Evolutionary conservation across 257 asterid species (phyloP), one percentile per base, ranked within the genome.

Genomic region (Datura wrightii): DNA sequence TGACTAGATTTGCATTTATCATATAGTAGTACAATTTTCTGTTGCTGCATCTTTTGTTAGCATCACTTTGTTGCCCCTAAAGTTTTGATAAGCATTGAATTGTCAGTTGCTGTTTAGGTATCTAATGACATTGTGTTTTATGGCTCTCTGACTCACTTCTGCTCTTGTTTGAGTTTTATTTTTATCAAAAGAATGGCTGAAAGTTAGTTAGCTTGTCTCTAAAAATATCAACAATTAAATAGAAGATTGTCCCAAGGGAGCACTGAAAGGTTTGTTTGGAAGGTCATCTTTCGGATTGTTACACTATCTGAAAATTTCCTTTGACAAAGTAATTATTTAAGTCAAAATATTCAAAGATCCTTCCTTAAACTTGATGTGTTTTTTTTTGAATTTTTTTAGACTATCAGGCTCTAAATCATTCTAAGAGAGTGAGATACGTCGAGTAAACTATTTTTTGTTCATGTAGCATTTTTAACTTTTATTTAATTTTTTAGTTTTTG

Each of bases 1-100:
- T 8, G 96, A 92, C 60, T 88, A 90, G 86, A 19, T 76, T 60
- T 60, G 5, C 42, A 10, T 16, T 39, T 15, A 6, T 42, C 24
- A 60, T 60, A 74, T 44, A 6, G 19, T 42, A n/a, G 58, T 37
- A 2, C 10, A 24, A 1, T 46, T 82, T 52, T 31, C 34, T 24
- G 74, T 36, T 79, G 16, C 13, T 39, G 19, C 82, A 74, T 66
- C 79, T 71, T 66, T 85, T 87, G 82, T 82, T 78, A 86, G 84
- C 48, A 63, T 69, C 53, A 24, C 48, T 53, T 42, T 85, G 83
- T 80, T 84, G 70, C 53, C 58, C 52, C 65, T 87, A 8, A 41
- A 74, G 70, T 80, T 88, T 83, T 84, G 84, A 70, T 83, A n/a
- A 15, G 83, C 53, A 52, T 72, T 69, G 74, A 53, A 71, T 84